Evolutionary conservation across 164 flowering plant species (phyloP), one percentile per base, ranked within the genome.

Genomic region (Houttuynia cordata): DNA sequence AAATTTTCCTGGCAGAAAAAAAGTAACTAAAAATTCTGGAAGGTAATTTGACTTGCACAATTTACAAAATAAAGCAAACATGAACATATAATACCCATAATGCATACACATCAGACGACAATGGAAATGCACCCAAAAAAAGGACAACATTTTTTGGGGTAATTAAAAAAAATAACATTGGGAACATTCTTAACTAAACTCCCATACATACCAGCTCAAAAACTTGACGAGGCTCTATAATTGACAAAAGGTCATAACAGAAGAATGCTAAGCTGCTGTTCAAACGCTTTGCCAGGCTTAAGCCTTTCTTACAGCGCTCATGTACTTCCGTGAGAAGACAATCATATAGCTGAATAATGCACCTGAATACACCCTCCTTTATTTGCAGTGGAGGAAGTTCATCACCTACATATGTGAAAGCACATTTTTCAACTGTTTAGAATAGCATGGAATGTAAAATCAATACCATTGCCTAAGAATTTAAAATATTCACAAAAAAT

Each of bases 181-280:
- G 25, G 4, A 56, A 23, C 58, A 25, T 47, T 53, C 19, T 25
- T 34, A 59, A 59, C 25, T 20, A n/a, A 42, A 8, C 12, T 42
- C 59, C 47, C 42, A 63, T 25, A 24, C 80, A 47, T 81, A 94
- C 99, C 93, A 94, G 66, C 61, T 94, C 99, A 84, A 91, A 94
- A 64, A 94, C 96, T 77, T 94, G 99, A 19, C 99, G 95, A 56
- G 99, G 99, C 75, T 94, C 99, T 68, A 94, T 78, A 58, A 84
- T 71, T 23, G 96, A 94, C 66, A 94, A 68, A 60, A 94, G 95
- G 74, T 94, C 99, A 76, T 88, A 88, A 68, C 99, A 94, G 71
- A 94, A 91, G 80, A 90, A 94, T 25, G 90, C 97, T 81, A 94
- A 78, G 72, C 97, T 88, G 75, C 99, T 94, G 68, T 88, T 94